Conservation (phyloP, 1,284 basidiomycete genomes). For the Fomes fomentarius region DNA sequence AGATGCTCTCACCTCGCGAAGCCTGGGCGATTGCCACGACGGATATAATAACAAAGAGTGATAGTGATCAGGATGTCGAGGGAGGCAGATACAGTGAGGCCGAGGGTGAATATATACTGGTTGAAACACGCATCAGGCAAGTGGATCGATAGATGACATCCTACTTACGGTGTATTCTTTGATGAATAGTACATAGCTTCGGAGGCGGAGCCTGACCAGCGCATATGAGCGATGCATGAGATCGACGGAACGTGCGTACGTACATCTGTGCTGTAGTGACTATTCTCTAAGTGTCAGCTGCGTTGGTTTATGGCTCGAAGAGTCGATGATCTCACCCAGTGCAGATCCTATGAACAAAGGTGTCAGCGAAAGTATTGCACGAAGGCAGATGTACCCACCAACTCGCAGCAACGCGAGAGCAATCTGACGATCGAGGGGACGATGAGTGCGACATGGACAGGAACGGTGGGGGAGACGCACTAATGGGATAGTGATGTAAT, state of each 20-base stretch:
- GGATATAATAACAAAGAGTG: conserved; percentile 25
- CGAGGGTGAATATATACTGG: conserved; percentile 25
- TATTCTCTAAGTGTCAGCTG: background rate
- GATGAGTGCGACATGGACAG: background rate
- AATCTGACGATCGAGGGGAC: background rate
- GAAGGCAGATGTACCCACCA: conserved; percentile 2
- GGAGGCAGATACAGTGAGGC: conserved; percentile 24
- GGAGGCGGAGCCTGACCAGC: conserved; percentile 11
- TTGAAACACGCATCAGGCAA: background rate
- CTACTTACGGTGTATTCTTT: conserved; percentile 13
- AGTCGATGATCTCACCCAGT: conserved; percentile 5
- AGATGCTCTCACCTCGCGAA: conserved; percentile 18
- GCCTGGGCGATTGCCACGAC: conserved; percentile 17
- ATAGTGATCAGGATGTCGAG: conserved; percentile 26
- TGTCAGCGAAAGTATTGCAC: background rate
- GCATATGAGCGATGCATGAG: background rate
- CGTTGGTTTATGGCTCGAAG: too few relatives aligned
- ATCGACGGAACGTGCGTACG: background rate
- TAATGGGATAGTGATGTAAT: conserved; percentile 15
- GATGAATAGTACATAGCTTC: conserved; percentile 15
- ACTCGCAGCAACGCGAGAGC: conserved; percentile 16
- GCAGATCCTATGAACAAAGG: conserved; percentile 18
- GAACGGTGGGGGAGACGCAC: background rate
- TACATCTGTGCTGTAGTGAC: conserved; percentile 20
- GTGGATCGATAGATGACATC: background rate